A percentile compares a stretch with the other conserved stretches of the same genome.
phyloP scores from a whole-genome alignment of 2,329 filamentous ascomycete species.

The Neoascochyta sp. region DNA sequence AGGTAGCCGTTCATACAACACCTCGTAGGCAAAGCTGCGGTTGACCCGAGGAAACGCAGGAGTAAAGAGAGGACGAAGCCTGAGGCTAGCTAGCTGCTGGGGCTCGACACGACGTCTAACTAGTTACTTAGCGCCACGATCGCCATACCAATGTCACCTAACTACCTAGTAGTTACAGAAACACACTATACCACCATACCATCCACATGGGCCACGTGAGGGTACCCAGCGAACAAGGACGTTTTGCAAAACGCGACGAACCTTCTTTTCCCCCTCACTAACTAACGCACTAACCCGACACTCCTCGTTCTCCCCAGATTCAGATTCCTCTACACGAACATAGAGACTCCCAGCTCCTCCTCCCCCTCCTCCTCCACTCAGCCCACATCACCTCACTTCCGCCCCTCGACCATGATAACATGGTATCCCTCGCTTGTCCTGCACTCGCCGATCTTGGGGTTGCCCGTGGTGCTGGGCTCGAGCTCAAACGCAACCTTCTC shows the following conservation, averaged over 20 bases:
- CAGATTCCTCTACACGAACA: not conserved
- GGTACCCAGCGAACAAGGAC: not conserved
- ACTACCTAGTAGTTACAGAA: no score
- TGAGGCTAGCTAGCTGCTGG: no score
- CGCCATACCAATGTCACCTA: no score
- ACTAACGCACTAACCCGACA: not conserved
- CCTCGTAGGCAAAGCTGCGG: no score
- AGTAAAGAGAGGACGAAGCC: no score
- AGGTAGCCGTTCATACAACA: no score
- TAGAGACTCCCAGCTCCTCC: not conserved
- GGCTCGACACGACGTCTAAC: no score
- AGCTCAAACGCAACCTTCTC: constrained; percentile 69
- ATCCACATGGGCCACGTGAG: no score
- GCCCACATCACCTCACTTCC: constrained; percentile 44
- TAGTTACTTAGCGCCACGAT: no score
- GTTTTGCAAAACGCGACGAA: not conserved
- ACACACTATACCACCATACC: no score
- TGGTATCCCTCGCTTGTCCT: constrained; percentile 77
- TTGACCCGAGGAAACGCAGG: no score
- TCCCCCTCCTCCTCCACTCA: no score
- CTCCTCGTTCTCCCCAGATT: not conserved
- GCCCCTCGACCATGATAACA: constrained; percentile 72
- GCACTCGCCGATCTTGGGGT: constrained; percentile 64
- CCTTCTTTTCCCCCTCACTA: not conserved
- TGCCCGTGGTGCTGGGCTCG: constrained; percentile 61